Base-by-base conservation (phyloP, 805 yeast genomes). In the Lachancea quebecensis region DNA sequence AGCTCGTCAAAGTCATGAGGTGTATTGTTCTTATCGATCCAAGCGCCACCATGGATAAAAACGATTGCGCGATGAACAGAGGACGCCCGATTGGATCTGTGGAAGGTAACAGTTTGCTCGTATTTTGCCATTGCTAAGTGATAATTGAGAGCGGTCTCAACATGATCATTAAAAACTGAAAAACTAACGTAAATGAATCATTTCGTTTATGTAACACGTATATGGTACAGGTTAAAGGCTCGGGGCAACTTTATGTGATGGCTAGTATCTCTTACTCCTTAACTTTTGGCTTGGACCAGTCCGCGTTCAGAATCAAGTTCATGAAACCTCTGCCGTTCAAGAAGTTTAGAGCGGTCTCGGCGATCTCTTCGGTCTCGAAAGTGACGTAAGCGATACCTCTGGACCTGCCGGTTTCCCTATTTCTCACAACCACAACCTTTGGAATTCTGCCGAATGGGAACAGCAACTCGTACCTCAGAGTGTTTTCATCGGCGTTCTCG, bases 341-440 rank as follows among this genome's bases (percentile, higher is more conserved):
- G 51, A 64, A 64, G 51, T 84, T 81, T 68, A 84, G 72, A 42
- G 96, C 98, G 53, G 64, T 66, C 68, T 85, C 82, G 37, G 98
- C 99, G 55, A 70, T 71, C 47, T 67, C 65, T 60, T 79, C 79
- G 46, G 81, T 75, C 48, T 75, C 78, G 65, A 85, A 85, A 49
- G 91, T 82, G 53, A 90, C 95, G 67, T 87, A 93, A 5, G 98
- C 98, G 67, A 91, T 81, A 62, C 99, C 99, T 71, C 88, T 85
- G 38, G 96, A 85, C 67, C 82, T 83, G 53, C 95, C 93, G 25
- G 98, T 93, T 58, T 85, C 95, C 71, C 88, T 84, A 71, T 89
- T 86, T 72, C 86, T 85, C 49, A 89, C 89, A 48, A 93, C 74
- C 52, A 84, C 83, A 54, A 85, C 85, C 70, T 96, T 84, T 59